phyloP scores from a whole-genome alignment of 2,329 filamentous ascomycete species.

The Knoxdaviesia capensis region DNA sequence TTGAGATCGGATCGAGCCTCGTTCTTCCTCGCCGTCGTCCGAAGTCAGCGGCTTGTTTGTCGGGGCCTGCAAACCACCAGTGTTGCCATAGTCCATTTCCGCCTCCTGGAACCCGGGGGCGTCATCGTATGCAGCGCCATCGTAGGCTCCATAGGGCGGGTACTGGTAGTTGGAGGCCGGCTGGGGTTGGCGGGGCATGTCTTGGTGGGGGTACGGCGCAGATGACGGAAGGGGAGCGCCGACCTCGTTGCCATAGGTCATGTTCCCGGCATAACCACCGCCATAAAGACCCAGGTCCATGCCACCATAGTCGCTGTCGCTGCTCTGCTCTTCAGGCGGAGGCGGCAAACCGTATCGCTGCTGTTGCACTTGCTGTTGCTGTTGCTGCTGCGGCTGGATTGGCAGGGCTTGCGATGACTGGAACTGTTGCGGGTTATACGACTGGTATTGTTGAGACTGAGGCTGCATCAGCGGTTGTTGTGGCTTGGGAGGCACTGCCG shows the following conservation, averaged over 20 bases:
- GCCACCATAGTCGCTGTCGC: slow-evolving; percentile 51
- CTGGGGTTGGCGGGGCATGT: slow-evolving; percentile 26
- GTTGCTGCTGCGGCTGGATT: no score
- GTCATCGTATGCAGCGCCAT: slow-evolving; percentile 13
- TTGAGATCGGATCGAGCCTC: slow-evolving; percentile 32
- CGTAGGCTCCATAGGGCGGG: slow-evolving; percentile 15
- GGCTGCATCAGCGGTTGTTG: slow-evolving; percentile 7
- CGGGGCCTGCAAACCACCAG: slow-evolving; percentile 71
- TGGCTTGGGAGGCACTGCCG: no score
- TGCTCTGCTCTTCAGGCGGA: slow-evolving; percentile 33
- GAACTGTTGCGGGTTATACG: no score
- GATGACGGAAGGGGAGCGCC: slow-evolving; percentile 15
- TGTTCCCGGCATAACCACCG: slow-evolving; percentile 41
- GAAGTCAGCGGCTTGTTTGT: slow-evolving; percentile 61
- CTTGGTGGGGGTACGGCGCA: slow-evolving; percentile 19
- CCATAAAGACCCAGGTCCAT: slow-evolving; percentile 60
- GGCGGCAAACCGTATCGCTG: neutral
- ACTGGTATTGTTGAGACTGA: no score
- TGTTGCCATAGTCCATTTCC: slow-evolving; percentile 70
- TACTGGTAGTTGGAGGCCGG: slow-evolving; percentile 15
- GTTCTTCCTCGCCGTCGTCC: slow-evolving; percentile 86
- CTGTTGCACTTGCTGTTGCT: no score
- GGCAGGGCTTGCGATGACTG: no score
- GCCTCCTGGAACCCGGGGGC: slow-evolving; percentile 32
- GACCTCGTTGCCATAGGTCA: slow-evolving; percentile 28